Conservation (phyloP, 345 rosid genomes). For the Noccaea bulbosa region DNA sequence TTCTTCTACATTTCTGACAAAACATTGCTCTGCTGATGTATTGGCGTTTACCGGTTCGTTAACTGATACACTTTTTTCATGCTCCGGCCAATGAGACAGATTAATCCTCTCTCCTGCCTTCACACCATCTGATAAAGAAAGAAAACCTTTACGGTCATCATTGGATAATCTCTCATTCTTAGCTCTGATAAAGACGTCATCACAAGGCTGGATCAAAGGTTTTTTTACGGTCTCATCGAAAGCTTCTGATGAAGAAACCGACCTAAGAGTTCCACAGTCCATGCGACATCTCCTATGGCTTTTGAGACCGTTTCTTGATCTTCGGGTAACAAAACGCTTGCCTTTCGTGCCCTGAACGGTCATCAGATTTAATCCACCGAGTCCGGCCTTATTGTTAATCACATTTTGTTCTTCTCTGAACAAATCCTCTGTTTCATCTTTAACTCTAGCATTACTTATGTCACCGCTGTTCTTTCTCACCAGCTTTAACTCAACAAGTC, state of each 20-base stretch:
- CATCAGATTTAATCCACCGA: conserved; percentile 27
- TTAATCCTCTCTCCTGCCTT: conserved; percentile 35
- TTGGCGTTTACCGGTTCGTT: conserved; percentile 38
- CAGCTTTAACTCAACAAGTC: conserved; percentile 19
- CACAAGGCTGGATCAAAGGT: conserved; percentile 44
- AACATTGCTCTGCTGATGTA: conserved; percentile 24
- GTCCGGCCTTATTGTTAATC: conserved; percentile 16
- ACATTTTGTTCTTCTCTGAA: conserved; percentile 35
- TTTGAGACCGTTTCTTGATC: conserved; percentile 49
- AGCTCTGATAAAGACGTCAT: conserved; percentile 35
- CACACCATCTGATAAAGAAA: conserved; percentile 30
- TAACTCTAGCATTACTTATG: conserved; percentile 34
- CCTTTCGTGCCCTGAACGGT: conserved; percentile 33
- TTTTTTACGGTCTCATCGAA: conserved; percentile 29
- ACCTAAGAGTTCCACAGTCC: conserved; percentile 38
- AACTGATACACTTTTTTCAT: conserved; percentile 26
- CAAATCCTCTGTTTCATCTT: conserved; percentile 39
- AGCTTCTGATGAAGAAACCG: conserved; percentile 49
- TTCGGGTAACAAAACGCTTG: conserved; percentile 42
- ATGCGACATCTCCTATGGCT: conserved; percentile 45
- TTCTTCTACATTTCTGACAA: conserved; percentile 37
- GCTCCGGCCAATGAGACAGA: conserved; percentile 40
- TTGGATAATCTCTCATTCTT: conserved; percentile 35
- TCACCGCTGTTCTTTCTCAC: conserved; percentile 31
- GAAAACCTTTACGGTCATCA: conserved; percentile 31